Conservation (phyloP, 2,329 filamentous ascomycete species). For the Aspergillus uvarum region DNA sequence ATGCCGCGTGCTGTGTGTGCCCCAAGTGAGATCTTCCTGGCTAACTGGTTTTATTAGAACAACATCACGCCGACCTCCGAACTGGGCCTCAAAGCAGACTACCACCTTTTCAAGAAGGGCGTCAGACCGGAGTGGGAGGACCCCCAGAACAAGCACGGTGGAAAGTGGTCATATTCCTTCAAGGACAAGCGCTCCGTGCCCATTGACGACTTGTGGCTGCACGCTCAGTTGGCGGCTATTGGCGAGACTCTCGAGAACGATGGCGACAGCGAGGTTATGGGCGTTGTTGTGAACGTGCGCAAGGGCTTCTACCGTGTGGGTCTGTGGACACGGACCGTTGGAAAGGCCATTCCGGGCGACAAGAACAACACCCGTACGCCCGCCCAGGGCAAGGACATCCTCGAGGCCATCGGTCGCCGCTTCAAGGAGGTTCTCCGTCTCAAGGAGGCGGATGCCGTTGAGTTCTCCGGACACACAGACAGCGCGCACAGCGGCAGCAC, state of each 20-base stretch:
- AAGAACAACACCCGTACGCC: slow-evolving; percentile 70
- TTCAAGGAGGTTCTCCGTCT: slow-evolving; percentile 93
- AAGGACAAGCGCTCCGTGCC: slow-evolving; percentile 90
- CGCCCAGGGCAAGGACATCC: slow-evolving; percentile 82
- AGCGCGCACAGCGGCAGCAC: slow-evolving; percentile 90
- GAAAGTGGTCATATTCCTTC: slow-evolving; percentile 98
- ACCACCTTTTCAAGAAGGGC: slow-evolving; percentile 97
- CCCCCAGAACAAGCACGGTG: slow-evolving; percentile 96
- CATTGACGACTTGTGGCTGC: slow-evolving; percentile 94
- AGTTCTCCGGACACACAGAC: slow-evolving; percentile 97
- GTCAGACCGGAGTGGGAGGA: slow-evolving; percentile 99
- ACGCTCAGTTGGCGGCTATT: slow-evolving; percentile 94
- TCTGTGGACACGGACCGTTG: slow-evolving; percentile 93
- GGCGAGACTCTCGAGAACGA: slow-evolving; percentile 97
- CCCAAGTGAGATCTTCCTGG: slow-evolving; percentile 4
- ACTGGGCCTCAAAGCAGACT: slow-evolving; percentile 95
- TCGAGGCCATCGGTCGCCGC: slow-evolving; percentile 78
- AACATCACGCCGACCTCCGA: slow-evolving; percentile 97
- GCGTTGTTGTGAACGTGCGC: slow-evolving; percentile 97
- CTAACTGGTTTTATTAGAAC: slow-evolving; percentile 65
- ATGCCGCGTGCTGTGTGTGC: not conserved
- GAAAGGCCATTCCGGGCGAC: slow-evolving; percentile 75
- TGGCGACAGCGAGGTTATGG: slow-evolving; percentile 94
- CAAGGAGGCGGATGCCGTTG: slow-evolving; percentile 72
- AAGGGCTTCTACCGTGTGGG: slow-evolving; percentile 98